Evolutionary conservation across 352 stramenopile genomes (phyloP), one percentile per base, ranked within the genome.

Genomic region (Pseudoperonospora humuli): DNA sequence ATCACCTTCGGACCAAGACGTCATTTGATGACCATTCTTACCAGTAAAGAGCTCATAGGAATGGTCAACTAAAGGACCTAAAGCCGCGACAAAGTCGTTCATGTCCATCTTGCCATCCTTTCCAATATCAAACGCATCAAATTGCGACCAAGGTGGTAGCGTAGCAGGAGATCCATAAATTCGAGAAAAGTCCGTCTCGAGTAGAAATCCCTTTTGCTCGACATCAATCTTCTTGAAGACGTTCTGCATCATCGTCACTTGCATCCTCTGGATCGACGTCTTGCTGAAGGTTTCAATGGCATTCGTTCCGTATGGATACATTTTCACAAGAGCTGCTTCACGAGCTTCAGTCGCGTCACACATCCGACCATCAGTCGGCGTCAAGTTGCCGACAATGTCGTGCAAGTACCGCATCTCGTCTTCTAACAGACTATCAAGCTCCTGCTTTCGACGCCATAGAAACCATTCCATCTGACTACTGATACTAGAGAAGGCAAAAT

Each of bases 381-480:
- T 54, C 75, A 56, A 21, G 0, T 34, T 19, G 0, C 26, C 45
- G 4, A 79, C 39, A 15, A 78, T 53, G 21, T 75, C 68, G 8
- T 49, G 76, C 37, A 67, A 48, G 36, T 75, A 81, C 7, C 67
- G 57, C 57, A 85, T 69, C n/a, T 86, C 65, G 7, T 85, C 74
- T 21, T 77, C 56, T 0, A 84, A 36, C 1, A 86, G 36, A 47
- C 46, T 54, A 4, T 84, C 64, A 35, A 88, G 78, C 27, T 88
- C 76, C 43, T 86, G 69, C 37, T 82, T 83, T 70, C n/a, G 68
- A 33, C 76, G 56, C 71, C 74, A 88, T 5, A 88, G 39, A 45
- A 88, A 88, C 76, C 73, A 88, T 52, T 88, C 76, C 58, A 67
- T 84, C 14, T 82, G 73, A 8, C 69, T 59, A 11, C 56, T 80